Evolutionary conservation across 2,329 filamentous ascomycete genomes (phyloP).

Genomic region (Hypoxylon sp.): DNA sequence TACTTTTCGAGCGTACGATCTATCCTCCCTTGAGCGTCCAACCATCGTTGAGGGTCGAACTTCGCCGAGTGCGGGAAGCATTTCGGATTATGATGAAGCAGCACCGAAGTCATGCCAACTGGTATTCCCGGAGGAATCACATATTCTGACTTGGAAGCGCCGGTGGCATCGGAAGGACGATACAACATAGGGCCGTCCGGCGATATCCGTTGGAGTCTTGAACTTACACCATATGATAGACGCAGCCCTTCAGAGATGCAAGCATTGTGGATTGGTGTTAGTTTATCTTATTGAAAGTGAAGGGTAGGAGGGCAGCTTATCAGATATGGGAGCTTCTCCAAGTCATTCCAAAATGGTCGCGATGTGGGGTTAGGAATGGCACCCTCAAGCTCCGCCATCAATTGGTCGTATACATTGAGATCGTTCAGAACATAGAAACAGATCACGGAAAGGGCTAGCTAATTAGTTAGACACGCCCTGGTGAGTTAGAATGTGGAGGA

Average conservation of each 20-base stretch:
- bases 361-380: conserved; percentile 23
- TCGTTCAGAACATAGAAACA: conserved; percentile 26
- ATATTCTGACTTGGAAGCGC: conserved; percentile 13
- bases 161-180: conserved; percentile 4
- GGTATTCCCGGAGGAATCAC: conserved; percentile 17
- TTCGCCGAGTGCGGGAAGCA: conserved; percentile 3
- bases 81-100: conserved; percentile 11
- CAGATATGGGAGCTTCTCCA: conserved; percentile 35
- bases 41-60: conserved; percentile 14
- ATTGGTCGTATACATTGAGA: conserved; percentile 11
- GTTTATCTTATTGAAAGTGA: neutral
- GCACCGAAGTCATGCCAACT: conserved; percentile 20
- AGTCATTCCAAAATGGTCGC: conserved; percentile 10
- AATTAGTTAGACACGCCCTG: conserved; percentile 2
- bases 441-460: conserved; percentile 14
- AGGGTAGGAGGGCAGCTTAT: conserved; percentile 8
- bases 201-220: conserved; percentile 26
- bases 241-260: conserved; percentile 27
- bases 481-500: neutral
- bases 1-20: conserved; percentile 28
- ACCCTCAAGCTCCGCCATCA: conserved; percentile 20
- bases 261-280: conserved; percentile 17
- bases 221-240: conserved; percentile 22
- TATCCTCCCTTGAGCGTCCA: conserved; percentile 5
- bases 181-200: conserved; percentile 25